Evolutionary conservation across 2,329 filamentous ascomycete species (phyloP).

Genomic region (Amphichorda felina): DNA sequence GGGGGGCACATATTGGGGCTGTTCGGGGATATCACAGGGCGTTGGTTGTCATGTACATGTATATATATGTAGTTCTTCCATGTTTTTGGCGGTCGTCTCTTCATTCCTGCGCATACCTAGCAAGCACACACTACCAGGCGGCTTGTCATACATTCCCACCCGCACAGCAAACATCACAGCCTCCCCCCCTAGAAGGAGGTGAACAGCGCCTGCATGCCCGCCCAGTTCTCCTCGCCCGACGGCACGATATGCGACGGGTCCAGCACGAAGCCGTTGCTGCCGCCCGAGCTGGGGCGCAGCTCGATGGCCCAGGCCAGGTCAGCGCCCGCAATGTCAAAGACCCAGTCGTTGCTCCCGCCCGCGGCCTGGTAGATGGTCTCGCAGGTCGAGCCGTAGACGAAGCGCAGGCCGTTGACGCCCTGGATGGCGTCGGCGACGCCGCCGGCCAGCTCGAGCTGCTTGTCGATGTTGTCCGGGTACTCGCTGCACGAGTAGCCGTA

Average conservation of each 20-base stretch:
- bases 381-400: slow-evolving; percentile 41
- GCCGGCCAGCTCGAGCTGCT: slow-evolving; percentile 35
- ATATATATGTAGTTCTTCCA: no score
- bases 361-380: slow-evolving; percentile 47
- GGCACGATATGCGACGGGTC: slow-evolving; percentile 28
- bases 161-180: no score
- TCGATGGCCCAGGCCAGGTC: slow-evolving; percentile 28
- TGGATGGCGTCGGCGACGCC: slow-evolving; percentile 38
- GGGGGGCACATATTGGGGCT: no score
- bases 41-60: no score
- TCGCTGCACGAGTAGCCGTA: slow-evolving; percentile 48
- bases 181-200: slow-evolving; percentile 11
- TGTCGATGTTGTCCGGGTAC: slow-evolving; percentile 29
- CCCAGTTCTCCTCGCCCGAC: slow-evolving; percentile 29
- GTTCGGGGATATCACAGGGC: no score
- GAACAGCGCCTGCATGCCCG: slow-evolving; percentile 48
- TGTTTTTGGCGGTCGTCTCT: no score
- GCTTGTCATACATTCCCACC: no score
- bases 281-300: slow-evolving; percentile 20
- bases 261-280: slow-evolving; percentile 28
- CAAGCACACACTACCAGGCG: no score
- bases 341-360: slow-evolving; percentile 33
- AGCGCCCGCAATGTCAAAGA: slow-evolving; percentile 26
- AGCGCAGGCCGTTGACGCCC: slow-evolving; percentile 23
- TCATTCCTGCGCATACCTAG: no score